Evolutionary conservation across 192 early-diverging fungal genomes (phyloP), one percentile per base, ranked within the genome.

Genomic region (Helicostylum pulchrum): DNA sequence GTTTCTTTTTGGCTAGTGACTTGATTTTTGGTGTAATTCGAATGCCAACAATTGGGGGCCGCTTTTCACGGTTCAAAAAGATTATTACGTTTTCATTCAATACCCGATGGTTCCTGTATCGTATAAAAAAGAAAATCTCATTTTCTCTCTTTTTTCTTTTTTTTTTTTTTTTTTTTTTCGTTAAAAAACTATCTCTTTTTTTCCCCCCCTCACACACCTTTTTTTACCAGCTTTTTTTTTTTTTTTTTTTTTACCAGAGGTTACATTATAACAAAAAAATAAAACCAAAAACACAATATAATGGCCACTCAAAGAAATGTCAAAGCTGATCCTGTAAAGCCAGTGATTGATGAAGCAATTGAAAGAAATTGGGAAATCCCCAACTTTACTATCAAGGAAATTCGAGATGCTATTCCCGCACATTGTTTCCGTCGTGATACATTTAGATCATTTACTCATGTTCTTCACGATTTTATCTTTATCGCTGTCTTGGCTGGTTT

Each of bases 351-450:
- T 32, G 74, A 71, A 46, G 68, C 66, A 1, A 60, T 57, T 21
- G 81, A 78, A 65, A 77, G 73, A 36, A 71, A 77, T 61, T 85
- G 77, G 73, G 53, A 80, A 58, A 78, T 87, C 6, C 88, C 90
- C 7, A 77, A 78, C 32, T 91, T 95, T 67, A 92, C 90, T 44
- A 82, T 98, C 77, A 96, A 96, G 81, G 89, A 95, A 72, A 83
- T 98, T 67, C 88, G 93, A 61, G 90, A 91, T 65, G 80, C 82
- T 66, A 85, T 98, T 15, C 96, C 96, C 31, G 88, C 90, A 50
- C 93, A 96, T 72, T 96, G 92, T 82, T 98, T 96, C 70, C 80
- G 94, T 76, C 88, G 94, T 66, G 83, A 87, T 64, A 88, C 90
- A 1, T 73, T 94, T 47, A 75, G 79, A 43, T 93, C 92, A 30